phyloP scores from a whole-genome alignment of 1,284 basidiomycete species.

The Sporisorium graminicola region DNA sequence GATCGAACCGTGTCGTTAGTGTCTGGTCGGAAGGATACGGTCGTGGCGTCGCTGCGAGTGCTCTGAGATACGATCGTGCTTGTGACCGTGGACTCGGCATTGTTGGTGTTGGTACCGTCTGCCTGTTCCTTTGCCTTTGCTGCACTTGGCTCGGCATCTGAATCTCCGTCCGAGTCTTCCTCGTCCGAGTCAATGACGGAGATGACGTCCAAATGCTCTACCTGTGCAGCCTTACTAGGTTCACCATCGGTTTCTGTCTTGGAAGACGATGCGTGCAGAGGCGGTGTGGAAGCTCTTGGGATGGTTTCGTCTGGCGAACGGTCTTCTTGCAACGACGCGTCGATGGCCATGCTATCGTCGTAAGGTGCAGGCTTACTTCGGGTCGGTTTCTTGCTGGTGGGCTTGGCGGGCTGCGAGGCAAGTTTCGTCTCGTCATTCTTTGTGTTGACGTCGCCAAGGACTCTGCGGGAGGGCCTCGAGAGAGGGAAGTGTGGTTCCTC shows the following conservation, averaged over 20 bases:
- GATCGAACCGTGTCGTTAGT: constrained; percentile 31
- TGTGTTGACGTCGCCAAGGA: constrained; percentile 37
- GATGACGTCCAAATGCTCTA: constrained; percentile 9
- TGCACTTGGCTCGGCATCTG: constrained; percentile 9
- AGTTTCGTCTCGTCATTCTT: constrained; percentile 5
- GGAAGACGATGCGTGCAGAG: constrained; percentile 18
- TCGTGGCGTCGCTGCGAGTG: constrained; percentile 25
- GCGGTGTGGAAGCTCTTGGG: constrained; percentile 50
- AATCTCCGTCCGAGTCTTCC: constrained; percentile 23
- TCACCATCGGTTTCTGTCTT: constrained; percentile 5
- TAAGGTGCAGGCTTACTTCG: constrained; percentile 16
- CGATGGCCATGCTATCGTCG: constrained; percentile 44
- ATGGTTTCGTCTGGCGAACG: constrained; percentile 11
- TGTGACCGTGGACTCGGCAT: constrained; percentile 24
- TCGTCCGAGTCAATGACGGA: constrained; percentile 33
- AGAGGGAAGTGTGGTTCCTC: constrained; percentile 9
- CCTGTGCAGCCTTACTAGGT: neutral
- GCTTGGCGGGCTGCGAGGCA: constrained; percentile 1
- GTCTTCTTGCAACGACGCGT: constrained; percentile 4
- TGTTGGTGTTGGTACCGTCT: neutral
- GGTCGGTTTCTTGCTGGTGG: neutral
- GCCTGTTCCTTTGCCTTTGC: neutral
- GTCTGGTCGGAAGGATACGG: constrained; percentile 22
- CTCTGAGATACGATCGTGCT: constrained; percentile 23
- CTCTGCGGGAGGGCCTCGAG: constrained; percentile 19